Evolutionary conservation across 345 rosid genomes (phyloP), one percentile per base, ranked within the genome.

Genomic region (Carallia brachiata): DNA sequence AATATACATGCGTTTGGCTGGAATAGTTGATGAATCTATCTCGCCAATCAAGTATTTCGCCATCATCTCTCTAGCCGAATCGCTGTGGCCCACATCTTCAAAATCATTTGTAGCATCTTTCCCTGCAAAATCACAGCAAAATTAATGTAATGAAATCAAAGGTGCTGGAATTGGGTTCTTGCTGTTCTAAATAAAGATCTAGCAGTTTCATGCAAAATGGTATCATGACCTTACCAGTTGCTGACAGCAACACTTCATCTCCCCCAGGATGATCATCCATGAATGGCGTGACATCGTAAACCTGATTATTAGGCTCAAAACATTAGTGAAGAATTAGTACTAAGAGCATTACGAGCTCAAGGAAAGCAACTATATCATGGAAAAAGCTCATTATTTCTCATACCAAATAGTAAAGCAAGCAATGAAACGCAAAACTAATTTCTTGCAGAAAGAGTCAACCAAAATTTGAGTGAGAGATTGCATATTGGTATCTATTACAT

Each of bases 221-320:
- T 56, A 40, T 59, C 18, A 62, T 8, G 34, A 53, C 58, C 65
- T 13, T 73, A 92, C 99, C 90, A n/a, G 97, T 95, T 62, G 96
- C 85, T 3, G 99, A 89, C 73, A 95, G 74, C 84, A 95, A 80
- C 56, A 92, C 98, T 74, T 95, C 99, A 75, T 90, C 98, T 7
- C 99, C 99, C 71, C 99, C 99, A 6, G 99, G 99, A 77, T 95
- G 99, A 84, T 92, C 99, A 50, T 95, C 97, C 99, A 95, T 89
- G 82, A 95, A 95, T 2, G 94, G 76, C 34, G 98, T 90, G 66
- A 95, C 96, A 81, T 95, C 97, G 79, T 89, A 95, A 16, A 95
- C 99, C 99, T 95, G 73, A 63, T 70, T 64, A 30, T 64, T 19
- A 36, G 28, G n/a, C 17, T 61, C 13, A 55, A 68, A 36, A 62